These are phyloP conservation scores for Stephania cephalantha DNA, from an alignment of 164 flowering plant species.

Conservation along the genomic window DNA sequence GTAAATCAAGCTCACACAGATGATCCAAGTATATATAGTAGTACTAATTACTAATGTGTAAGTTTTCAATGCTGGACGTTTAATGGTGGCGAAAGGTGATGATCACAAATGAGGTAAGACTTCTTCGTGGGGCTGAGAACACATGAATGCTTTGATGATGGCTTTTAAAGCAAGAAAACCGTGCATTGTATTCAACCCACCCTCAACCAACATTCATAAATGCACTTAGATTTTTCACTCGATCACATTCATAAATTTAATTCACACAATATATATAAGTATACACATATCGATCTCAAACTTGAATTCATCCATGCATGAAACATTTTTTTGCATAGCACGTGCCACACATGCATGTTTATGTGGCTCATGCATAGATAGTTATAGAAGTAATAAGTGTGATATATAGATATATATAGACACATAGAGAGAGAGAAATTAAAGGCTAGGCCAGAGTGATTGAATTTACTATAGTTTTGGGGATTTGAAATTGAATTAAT, in stretches of 20 bases:
- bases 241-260: neutral
- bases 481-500: too few species aligned
- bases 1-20: too few species aligned
- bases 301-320: neutral
- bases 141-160: neutral
- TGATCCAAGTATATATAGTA: too few species aligned
- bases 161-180: neutral
- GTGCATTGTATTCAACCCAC: constrained; percentile 7
- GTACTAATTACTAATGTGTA: too few species aligned
- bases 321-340: neutral
- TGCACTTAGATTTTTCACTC: constrained; percentile 6
- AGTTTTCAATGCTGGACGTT: too few species aligned
- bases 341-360: neutral
- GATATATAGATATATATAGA: too few species aligned
- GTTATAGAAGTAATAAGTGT: too few species aligned
- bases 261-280: constrained; percentile 10
- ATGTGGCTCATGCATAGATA: neutral
- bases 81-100: too few species aligned
- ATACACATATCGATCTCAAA: neutral
- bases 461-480: too few species aligned
- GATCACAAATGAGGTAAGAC: too few species aligned
- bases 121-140: neutral
- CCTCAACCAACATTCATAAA: constrained; percentile 18
- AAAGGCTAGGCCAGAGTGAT: too few species aligned
- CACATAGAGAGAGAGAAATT: too few species aligned